A percentile compares a stretch with the other conserved stretches of the same genome.
Conservation (phyloP, 2,329 filamentous ascomycete genomes). For the Colletotrichum chlorophyti region DNA sequence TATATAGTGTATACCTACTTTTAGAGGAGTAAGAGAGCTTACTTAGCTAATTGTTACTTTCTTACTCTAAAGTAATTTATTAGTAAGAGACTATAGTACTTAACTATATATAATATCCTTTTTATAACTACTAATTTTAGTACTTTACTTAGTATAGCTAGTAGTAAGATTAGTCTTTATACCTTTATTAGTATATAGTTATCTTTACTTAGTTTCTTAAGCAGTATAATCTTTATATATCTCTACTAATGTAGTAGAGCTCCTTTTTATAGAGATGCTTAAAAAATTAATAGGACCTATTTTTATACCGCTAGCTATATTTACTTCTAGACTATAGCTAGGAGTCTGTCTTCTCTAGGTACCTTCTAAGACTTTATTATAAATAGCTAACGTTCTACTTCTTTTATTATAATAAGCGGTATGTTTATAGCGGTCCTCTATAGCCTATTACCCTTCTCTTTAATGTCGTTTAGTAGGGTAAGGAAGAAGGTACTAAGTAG, state of each 20-base stretch:
- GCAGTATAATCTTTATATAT: too few species aligned
- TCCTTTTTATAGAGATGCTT: conserved; percentile 14
- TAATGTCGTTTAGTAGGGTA: conserved; percentile 27
- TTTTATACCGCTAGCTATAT: conserved; percentile 27
- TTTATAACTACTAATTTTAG: background rate
- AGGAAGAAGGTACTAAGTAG: conserved; percentile 32
- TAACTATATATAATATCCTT: too few species aligned
- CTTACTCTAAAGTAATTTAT: background rate
- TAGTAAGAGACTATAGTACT: background rate
- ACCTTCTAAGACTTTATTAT: conserved; percentile 33
- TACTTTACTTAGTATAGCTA: conserved; percentile 35
- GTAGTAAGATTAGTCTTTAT: conserved; percentile 35
- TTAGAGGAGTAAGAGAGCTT: background rate
- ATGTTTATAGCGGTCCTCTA: conserved; percentile 18
- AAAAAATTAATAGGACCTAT: conserved; percentile 29
- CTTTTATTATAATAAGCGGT: conserved; percentile 31
- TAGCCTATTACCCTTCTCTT: conserved; percentile 30
- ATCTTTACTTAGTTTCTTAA: too few species aligned
- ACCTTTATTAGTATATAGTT: too few species aligned
- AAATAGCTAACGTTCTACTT: conserved; percentile 31
- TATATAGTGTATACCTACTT: background rate
- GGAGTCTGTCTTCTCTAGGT: too few species aligned
- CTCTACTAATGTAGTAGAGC: background rate
- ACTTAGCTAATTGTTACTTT: background rate
- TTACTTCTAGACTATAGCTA: conserved; percentile 30